A percentile compares a stretch with the other conserved stretches of the same genome.
Evolutionary conservation across 169 alveolate species (phyloP).

Genomic region (Miamiensis avidus): DNA sequence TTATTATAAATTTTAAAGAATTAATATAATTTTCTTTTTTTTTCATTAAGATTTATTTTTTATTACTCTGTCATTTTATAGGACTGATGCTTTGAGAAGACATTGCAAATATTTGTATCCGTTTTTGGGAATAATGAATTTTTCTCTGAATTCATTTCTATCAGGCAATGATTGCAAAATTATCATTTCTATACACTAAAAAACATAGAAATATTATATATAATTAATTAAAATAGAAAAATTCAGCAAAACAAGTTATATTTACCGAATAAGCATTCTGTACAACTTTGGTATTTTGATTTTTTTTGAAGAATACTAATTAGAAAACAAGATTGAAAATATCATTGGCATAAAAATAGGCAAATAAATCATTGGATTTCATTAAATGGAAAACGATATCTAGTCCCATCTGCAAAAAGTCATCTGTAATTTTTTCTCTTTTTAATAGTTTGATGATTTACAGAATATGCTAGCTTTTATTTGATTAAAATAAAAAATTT

Average conservation of each 20-base stretch:
- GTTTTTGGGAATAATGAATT: too few species aligned
- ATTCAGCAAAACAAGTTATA: too few species aligned
- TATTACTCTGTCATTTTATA: not conserved
- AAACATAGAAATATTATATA: too few species aligned
- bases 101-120: not conserved
- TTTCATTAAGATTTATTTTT: not conserved
- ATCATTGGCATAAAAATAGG: not conserved
- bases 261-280: not conserved
- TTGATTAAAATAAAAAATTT: too few species aligned
- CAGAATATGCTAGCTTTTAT: not conserved
- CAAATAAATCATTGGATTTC: not conserved
- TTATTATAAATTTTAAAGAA: too few species aligned
- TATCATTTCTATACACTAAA: not conserved
- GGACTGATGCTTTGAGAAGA: not conserved
- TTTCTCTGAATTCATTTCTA: not conserved
- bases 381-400: not conserved
- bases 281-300: not conserved
- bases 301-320: not conserved
- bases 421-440: not conserved
- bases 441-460: not conserved
- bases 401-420: not conserved
- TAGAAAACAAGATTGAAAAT: not conserved
- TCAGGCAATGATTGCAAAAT: not conserved
- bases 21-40: too few species aligned
- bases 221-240: too few species aligned